A percentile compares a stretch with the other conserved stretches of the same genome.
Conservation (phyloP, 768 basidiomycete genomes). For the Dacryopinax spathularia region DNA sequence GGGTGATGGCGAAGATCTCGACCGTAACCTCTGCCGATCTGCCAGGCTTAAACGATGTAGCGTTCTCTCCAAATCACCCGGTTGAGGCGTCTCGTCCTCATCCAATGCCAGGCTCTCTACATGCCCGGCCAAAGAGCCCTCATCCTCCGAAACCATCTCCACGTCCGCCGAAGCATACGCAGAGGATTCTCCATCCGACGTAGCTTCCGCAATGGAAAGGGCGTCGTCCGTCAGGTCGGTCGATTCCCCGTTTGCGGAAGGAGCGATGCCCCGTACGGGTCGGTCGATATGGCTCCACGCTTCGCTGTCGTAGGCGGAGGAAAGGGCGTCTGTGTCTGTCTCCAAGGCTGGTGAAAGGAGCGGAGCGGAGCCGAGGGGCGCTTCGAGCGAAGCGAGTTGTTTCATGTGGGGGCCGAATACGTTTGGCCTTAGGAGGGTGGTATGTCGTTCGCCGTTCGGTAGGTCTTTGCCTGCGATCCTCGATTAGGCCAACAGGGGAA, state of each 20-base stretch:
- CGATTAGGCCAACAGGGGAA: neutral
- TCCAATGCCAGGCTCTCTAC: neutral
- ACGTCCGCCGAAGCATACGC: neutral
- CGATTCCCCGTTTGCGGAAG: neutral
- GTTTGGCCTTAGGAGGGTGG: constrained; percentile 70
- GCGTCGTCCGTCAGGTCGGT: neutral
- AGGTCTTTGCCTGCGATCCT: constrained; percentile 20
- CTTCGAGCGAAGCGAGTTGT: constrained; percentile 37
- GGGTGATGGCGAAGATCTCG: neutral
- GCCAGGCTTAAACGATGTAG: neutral
- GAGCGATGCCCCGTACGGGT: neutral
- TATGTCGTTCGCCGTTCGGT: constrained; percentile 41
- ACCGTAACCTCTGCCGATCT: neutral
- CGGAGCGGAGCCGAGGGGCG: constrained; percentile 59
- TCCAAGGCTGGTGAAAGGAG: constrained; percentile 29
- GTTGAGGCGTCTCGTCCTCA: neutral
- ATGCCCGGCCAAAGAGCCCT: neutral
- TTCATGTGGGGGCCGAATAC: constrained; percentile 43
- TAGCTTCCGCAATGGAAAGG: neutral
- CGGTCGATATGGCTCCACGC: neutral
- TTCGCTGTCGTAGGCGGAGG: constrained; percentile 6
- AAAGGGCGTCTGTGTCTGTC: constrained; percentile 6
- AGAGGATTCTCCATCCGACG: neutral
- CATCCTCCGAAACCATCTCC: neutral
- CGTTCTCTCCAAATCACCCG: neutral